These are phyloP conservation scores for Gynochthodes officinalis DNA, from an alignment of 257 asterid genomes.

Conservation along the genomic window DNA sequence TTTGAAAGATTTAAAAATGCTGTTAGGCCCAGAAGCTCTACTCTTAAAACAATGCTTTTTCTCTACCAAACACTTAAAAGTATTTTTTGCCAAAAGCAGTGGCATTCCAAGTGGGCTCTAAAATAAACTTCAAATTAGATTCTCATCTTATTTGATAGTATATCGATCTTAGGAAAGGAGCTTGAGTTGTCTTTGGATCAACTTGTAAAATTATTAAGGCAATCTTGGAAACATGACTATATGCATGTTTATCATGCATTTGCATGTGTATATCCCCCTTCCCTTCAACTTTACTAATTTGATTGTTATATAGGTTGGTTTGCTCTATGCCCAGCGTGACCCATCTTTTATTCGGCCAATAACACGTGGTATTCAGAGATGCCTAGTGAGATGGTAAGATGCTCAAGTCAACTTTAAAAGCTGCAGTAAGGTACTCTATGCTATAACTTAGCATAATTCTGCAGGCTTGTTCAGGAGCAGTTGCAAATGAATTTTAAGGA, in stretches of 20 bases:
- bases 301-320: slow-evolving; percentile 57
- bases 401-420: slow-evolving; percentile 22
- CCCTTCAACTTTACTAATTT: not conserved
- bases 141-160: not conserved
- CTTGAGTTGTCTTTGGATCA: not conserved
- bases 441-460: slow-evolving; percentile 27
- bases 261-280: not conserved
- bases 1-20: not conserved
- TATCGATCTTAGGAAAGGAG: not conserved
- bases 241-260: not conserved
- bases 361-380: slow-evolving; percentile 86
- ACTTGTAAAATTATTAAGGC: not conserved
- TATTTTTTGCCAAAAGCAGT: not conserved
- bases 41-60: not conserved
- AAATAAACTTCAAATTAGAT: not conserved
- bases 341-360: slow-evolving; percentile 85
- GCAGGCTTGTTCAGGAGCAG: slow-evolving; percentile 89
- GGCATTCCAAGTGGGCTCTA: not conserved
- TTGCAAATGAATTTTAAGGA: slow-evolving; percentile 42
- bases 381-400: slow-evolving; percentile 91
- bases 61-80: too few relatives aligned
- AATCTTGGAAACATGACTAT: not conserved
- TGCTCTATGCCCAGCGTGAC: slow-evolving; percentile 82
- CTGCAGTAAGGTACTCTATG: slow-evolving; percentile 12
- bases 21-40: too few relatives aligned